Conservation (phyloP, 2,329 filamentous ascomycete species). For the Neonectria neomacrospora region DNA sequence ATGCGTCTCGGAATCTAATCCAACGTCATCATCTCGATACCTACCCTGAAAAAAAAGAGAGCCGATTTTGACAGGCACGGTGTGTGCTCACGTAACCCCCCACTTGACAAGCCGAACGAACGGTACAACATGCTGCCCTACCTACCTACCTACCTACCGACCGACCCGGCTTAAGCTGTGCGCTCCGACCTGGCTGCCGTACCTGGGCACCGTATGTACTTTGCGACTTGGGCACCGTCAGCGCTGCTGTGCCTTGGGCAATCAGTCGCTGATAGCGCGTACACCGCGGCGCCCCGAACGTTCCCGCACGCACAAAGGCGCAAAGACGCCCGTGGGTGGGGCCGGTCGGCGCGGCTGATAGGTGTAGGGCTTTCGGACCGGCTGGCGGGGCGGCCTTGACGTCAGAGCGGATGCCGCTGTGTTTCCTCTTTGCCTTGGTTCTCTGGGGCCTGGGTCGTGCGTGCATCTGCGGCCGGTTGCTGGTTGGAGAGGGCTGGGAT, state of each 20-base stretch:
- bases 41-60: neutral
- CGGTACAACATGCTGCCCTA: neutral
- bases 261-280: slow-evolving; percentile 31
- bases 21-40: slow-evolving; percentile 10
- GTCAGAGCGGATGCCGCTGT: slow-evolving; percentile 42
- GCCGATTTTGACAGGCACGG: neutral
- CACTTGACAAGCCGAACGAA: neutral
- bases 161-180: neutral
- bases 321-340: slow-evolving; percentile 34
- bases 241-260: neutral
- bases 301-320: slow-evolving; percentile 16
- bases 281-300: slow-evolving; percentile 18
- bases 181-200: neutral
- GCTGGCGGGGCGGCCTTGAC: slow-evolving; percentile 41
- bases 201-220: neutral
- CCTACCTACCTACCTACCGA: neutral
- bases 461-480: slow-evolving; percentile 10
- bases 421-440: neutral
- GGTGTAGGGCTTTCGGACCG: slow-evolving; percentile 38
- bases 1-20: neutral
- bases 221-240: too few relatives aligned
- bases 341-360: slow-evolving; percentile 46
- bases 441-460: too few relatives aligned
- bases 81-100: neutral
- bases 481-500: slow-evolving; percentile 19